phyloP scores from a whole-genome alignment of 1,139 yeast species.

The Diutina ranongensis region DNA sequence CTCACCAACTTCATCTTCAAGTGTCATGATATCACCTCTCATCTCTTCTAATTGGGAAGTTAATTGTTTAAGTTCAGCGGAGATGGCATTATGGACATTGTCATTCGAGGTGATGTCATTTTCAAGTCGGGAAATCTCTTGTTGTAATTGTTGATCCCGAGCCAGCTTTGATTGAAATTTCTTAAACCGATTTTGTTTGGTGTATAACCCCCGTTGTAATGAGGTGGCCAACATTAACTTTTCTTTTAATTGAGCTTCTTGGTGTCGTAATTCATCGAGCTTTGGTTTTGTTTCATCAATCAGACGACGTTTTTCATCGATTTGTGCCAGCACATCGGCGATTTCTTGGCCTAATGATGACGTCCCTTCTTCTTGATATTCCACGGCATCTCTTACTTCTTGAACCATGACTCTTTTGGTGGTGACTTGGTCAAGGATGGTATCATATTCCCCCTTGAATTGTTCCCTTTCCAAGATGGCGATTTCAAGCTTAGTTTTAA shows the following conservation, averaged over 20 bases:
- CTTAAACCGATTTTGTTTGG: constrained; percentile 65
- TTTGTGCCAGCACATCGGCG: constrained; percentile 13
- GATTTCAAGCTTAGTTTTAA: constrained; percentile 27
- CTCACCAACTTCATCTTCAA: background rate
- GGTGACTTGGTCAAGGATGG: constrained; percentile 27
- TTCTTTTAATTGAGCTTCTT: constrained; percentile 30
- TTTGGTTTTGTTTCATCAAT: constrained; percentile 26
- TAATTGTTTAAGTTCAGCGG: background rate
- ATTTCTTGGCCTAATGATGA: constrained; percentile 14
- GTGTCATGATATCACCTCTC: constrained; percentile 6
- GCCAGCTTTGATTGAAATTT: constrained; percentile 45
- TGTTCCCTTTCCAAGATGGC: constrained; percentile 40
- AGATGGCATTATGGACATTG: constrained; percentile 14
- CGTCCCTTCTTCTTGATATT: constrained; percentile 12
- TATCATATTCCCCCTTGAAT: constrained; percentile 38
- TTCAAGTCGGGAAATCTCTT: constrained; percentile 17
- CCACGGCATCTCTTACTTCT: constrained; percentile 15
- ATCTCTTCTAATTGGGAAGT: constrained; percentile 7
- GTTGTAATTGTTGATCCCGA: constrained; percentile 61
- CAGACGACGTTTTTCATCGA: constrained; percentile 14
- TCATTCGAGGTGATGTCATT: constrained; percentile 14
- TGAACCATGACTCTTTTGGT: constrained; percentile 30
- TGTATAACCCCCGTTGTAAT: constrained; percentile 50
- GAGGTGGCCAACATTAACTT: constrained; percentile 35
- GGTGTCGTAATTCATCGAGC: constrained; percentile 23